Evolutionary conservation across 2,329 filamentous ascomycete species (phyloP).

Genomic region (Aureobasidium sp.): DNA sequence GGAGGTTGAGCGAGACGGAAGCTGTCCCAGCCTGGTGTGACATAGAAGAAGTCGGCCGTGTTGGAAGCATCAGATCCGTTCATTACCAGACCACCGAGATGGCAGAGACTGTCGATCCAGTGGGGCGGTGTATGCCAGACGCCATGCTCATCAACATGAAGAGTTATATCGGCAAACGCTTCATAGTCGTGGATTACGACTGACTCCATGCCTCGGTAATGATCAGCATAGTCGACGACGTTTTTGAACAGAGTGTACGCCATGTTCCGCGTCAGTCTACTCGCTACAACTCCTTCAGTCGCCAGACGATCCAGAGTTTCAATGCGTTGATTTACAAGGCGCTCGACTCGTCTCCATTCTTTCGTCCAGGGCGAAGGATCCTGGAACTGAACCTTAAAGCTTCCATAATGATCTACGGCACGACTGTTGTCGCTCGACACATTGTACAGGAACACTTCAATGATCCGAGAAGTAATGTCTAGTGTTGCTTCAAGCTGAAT

Average conservation of each 20-base stretch:
- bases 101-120: constrained; percentile 22
- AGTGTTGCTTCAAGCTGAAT: no score
- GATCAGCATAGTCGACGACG: constrained; percentile 24
- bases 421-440: no score
- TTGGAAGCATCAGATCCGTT: constrained; percentile 27
- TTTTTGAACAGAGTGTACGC: constrained; percentile 29
- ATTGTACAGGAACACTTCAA: no score
- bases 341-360: no score
- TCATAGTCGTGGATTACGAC: constrained; percentile 28
- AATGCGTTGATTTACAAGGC: neutral
- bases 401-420: no score
- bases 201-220: constrained; percentile 28
- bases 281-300: neutral
- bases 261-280: constrained; percentile 22
- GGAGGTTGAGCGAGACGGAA: neutral
- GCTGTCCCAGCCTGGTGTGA: neutral
- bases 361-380: no score
- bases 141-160: constrained; percentile 22
- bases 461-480: no score
- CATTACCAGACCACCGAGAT: constrained; percentile 24
- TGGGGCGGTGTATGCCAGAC: constrained; percentile 28
- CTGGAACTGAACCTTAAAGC: no score
- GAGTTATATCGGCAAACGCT: constrained; percentile 26
- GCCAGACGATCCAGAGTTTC: neutral
- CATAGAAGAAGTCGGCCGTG: constrained; percentile 17